These are phyloP conservation scores for Graphilbum sp. DNA, from an alignment of 2,329 filamentous ascomycete genomes.

Conservation along the genomic window DNA sequence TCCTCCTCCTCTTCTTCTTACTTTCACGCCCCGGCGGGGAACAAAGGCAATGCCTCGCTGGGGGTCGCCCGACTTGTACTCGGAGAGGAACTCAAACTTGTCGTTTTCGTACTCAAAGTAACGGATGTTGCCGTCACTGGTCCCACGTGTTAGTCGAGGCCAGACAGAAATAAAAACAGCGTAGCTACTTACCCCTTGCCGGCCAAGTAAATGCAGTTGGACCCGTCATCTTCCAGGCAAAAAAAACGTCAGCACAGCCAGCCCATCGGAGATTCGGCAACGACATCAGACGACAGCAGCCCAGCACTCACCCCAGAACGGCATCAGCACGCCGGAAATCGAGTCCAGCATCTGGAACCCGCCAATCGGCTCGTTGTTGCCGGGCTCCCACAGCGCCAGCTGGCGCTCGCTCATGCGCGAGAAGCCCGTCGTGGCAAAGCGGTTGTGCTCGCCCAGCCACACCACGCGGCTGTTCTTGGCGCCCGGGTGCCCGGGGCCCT, in stretches of 20 bases:
- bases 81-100: slow-evolving; percentile 93
- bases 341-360: slow-evolving; percentile 85
- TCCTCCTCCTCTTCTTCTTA: no score
- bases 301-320: slow-evolving; percentile 84
- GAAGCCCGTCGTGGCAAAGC: slow-evolving; percentile 92
- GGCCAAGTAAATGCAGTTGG: slow-evolving; percentile 86
- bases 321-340: slow-evolving; percentile 96
- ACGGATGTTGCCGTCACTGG: slow-evolving; percentile 96
- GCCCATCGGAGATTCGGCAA: no score
- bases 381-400: slow-evolving; percentile 87
- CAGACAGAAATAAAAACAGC: no score
- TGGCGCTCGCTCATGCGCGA: slow-evolving; percentile 97
- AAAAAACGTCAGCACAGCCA: neutral
- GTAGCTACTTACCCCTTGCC: slow-evolving; percentile 65
- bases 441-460: slow-evolving; percentile 95
- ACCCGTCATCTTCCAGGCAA: slow-evolving; percentile 88
- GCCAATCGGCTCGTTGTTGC: slow-evolving; percentile 70
- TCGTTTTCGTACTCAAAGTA: slow-evolving; percentile 98
- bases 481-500: slow-evolving; percentile 70
- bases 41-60: slow-evolving; percentile 90
- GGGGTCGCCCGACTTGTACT: slow-evolving; percentile 92
- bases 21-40: slow-evolving; percentile 87
- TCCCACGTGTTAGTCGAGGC: no score
- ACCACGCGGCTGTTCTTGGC: slow-evolving; percentile 96
- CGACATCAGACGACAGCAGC: neutral